phyloP scores from a whole-genome alignment of 768 basidiomycete genomes.

The Termitomyces sp. region DNA sequence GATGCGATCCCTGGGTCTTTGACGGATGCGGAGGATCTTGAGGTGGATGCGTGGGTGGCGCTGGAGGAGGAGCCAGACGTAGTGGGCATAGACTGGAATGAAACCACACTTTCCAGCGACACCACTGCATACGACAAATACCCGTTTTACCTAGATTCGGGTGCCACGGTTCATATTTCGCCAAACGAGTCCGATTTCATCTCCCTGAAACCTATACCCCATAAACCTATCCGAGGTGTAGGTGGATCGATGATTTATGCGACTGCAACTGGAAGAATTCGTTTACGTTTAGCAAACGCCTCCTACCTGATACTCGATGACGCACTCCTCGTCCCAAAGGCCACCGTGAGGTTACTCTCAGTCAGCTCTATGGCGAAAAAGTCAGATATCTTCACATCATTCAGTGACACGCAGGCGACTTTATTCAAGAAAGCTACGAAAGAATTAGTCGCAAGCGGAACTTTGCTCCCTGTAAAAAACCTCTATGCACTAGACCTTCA shows the following conservation, averaged over 20 bases:
- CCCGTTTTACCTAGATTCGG: neutral
- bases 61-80: neutral
- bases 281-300: neutral
- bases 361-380: no score
- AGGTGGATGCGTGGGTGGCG: neutral
- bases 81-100: no score
- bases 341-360: no score
- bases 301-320: neutral
- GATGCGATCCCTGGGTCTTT: neutral
- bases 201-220: neutral
- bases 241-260: neutral
- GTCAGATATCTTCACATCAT: no score
- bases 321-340: neutral
- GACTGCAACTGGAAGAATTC: neutral
- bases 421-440: no score
- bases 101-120: neutral
- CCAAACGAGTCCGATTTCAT: neutral
- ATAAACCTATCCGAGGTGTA: neutral
- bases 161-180: neutral
- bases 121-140: neutral
- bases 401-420: no score
- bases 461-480: no score
- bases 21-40: neutral
- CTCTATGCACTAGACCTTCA: no score
- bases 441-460: no score